These are phyloP conservation scores for Trametes cubensis DNA, from an alignment of 768 basidiomycete genomes.

Conservation along the genomic window DNA sequence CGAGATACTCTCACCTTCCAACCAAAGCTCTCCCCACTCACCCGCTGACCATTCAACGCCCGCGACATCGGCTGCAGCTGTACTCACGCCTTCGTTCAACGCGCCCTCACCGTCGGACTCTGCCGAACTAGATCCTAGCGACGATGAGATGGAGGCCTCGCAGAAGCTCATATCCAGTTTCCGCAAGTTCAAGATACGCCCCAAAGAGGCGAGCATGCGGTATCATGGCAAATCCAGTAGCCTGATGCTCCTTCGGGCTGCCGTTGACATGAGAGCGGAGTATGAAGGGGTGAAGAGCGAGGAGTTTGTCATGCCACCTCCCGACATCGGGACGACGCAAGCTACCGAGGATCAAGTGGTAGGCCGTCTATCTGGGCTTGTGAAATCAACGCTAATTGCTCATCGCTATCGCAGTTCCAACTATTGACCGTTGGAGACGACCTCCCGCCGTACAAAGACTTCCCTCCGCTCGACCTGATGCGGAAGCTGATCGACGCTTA, in stretches of 20 bases:
- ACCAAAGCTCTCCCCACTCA: neutral
- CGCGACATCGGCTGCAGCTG: neutral
- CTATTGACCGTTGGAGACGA: neutral
- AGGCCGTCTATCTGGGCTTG: no score
- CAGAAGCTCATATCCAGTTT: constrained; percentile 11
- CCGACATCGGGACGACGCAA: no score
- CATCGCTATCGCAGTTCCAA: neutral
- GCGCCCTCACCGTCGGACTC: neutral
- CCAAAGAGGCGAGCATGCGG: neutral
- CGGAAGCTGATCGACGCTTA: constrained; percentile 45
- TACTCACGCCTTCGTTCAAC: neutral
- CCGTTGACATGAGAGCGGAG: constrained; percentile 16
- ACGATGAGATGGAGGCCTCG: constrained; percentile 25
- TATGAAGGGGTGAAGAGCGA: neutral
- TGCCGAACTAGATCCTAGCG: constrained; percentile 25
- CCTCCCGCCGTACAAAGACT: constrained; percentile 8
- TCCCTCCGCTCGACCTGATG: constrained; percentile 26
- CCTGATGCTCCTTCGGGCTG: constrained; percentile 24
- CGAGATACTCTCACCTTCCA: neutral
- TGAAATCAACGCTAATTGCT: no score
- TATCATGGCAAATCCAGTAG: constrained; percentile 30
- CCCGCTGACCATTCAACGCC: neutral
- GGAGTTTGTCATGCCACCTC: neutral
- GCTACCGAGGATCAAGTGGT: constrained; percentile 5
- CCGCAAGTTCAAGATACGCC: neutral